These are phyloP conservation scores for Artemisia annua DNA, from an alignment of 129 eudicot species.

Conservation along the genomic window DNA sequence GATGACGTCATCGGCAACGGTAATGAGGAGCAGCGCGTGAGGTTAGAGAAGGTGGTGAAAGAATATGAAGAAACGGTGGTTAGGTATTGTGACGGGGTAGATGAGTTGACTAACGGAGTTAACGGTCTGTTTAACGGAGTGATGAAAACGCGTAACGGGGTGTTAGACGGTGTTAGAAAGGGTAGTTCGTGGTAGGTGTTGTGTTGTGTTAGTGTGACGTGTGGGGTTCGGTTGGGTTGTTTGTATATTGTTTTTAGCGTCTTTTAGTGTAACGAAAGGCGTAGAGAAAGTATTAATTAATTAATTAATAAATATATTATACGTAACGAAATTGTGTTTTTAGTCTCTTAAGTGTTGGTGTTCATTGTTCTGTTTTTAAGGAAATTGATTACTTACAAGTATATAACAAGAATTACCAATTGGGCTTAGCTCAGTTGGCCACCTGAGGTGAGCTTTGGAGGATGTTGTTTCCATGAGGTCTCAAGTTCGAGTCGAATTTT, in stretches of 20 bases:
- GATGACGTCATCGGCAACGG: constrained; percentile 19
- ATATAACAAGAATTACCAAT: no score
- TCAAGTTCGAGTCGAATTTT: no score
- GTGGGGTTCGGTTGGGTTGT: constrained; percentile 25
- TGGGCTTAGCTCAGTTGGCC: no score
- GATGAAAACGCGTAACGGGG: constrained; percentile 39
- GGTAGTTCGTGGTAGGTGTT: constrained; percentile 22
- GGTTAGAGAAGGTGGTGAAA: constrained; percentile 30
- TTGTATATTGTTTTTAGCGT: constrained; percentile 20
- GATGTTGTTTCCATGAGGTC: no score
- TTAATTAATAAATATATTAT: not conserved
- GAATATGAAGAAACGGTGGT: constrained; percentile 26
- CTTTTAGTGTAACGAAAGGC: not conserved
- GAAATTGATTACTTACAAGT: no score
- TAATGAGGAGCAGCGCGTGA: not conserved
- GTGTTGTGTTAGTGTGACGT: constrained; percentile 12
- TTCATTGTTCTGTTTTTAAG: no score
- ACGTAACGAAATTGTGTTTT: no score
- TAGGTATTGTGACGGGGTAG: constrained; percentile 28
- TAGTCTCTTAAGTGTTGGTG: no score
- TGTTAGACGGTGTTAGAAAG: constrained; percentile 44
- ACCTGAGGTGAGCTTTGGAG: no score
- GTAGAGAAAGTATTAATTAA: not conserved
- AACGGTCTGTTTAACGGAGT: constrained; percentile 37
- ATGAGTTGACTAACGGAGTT: constrained; percentile 43